These are phyloP conservation scores for Phytopythium chamaehyphon DNA, from an alignment of 352 stramenopile species.

Conservation along the genomic window DNA sequence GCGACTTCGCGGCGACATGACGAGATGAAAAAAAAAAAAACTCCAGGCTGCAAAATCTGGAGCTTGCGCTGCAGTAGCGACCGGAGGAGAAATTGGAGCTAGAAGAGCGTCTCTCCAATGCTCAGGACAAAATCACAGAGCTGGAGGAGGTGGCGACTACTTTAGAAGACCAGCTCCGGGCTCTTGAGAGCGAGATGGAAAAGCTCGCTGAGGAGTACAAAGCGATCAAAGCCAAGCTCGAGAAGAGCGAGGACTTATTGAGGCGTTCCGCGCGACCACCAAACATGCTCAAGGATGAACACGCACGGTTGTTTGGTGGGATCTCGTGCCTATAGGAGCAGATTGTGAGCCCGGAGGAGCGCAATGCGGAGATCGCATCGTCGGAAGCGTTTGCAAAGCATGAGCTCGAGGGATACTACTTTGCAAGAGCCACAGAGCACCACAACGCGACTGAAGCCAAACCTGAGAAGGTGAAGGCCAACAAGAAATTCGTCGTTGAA, in stretches of 20 bases:
- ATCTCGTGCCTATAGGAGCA: conserved; percentile 51
- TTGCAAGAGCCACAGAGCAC: conserved; percentile 12
- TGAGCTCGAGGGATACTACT: conserved; percentile 35
- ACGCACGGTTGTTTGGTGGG: conserved; percentile 43
- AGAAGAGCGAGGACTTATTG: conserved; percentile 42
- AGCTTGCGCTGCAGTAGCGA: conserved; percentile 46
- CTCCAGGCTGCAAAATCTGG: conserved; percentile 48
- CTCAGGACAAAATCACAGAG: conserved; percentile 44
- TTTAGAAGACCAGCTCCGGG: conserved; percentile 45
- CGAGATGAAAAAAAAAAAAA: conserved; percentile 61
- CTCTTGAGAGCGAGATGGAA: conserved; percentile 42
- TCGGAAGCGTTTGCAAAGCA: conserved; percentile 45
- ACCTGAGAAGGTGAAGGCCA: neutral
- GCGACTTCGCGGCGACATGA: neutral
- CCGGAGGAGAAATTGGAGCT: conserved; percentile 39
- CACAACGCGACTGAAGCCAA: neutral
- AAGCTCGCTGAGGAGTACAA: conserved; percentile 38
- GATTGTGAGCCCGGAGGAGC: conserved; percentile 33
- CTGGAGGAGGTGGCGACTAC: conserved; percentile 46
- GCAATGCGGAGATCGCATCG: conserved; percentile 35
- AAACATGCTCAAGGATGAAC: conserved; percentile 63
- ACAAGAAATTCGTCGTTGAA: neutral
- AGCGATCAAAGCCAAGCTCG: conserved; percentile 41
- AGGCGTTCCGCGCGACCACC: conserved; percentile 50
- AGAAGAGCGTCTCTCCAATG: conserved; percentile 36